Base-by-base conservation (phyloP, 2,329 filamentous ascomycete genomes). In the Cordyceps fumosorosea region DNA sequence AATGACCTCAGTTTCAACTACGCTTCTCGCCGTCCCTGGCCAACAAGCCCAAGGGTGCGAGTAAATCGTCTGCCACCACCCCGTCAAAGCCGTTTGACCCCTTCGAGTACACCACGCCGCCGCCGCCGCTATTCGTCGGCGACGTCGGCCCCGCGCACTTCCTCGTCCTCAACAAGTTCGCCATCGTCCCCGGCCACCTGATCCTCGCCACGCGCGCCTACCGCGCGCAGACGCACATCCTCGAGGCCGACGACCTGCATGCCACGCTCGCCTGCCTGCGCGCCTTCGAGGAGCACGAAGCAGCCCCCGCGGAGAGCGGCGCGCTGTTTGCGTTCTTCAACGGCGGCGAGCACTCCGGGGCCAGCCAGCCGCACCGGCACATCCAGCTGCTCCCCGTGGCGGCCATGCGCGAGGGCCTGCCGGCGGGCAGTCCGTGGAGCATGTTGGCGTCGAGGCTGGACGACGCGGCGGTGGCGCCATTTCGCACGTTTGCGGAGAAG, bases 151-250 rank as follows among this genome's bases (percentile, higher is more conserved):
- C 83, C 0, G 72, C 76, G 10, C 88, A 91, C 72, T 79, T 81
- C 63, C 78, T 91, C 48, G 84, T 91, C 1, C 77, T 91, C 47
- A 91, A 91, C 78, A 91, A 91, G 72, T 91, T 89, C 67, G 87
- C 89, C 55, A 75, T 91, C 55, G 86, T 89, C 40, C 81, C 83
- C 0, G 81, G 86, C 67, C 89, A 91, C 74, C 89, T 89, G 70
- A 89, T 91, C 66, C 80, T 91, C 54, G 83, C 85, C 0, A 91
- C 89, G 0, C 82, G 75, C n/a, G 72, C 75, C 1, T 85, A 86
- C 70, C 83, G 84, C 69, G 75, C 77, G n/a, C 89, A 91, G 76
- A 86, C 84, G 1, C 77, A 88, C 66, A 69, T 87, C 5, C 78
- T 91, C 1, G 85, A 87, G 56, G 71, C 75, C 14, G 76, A 75